Evolutionary conservation across 2,329 filamentous ascomycete genomes (phyloP), one percentile per base, ranked within the genome.

Genomic region (Dactylonectria estremocensis): DNA sequence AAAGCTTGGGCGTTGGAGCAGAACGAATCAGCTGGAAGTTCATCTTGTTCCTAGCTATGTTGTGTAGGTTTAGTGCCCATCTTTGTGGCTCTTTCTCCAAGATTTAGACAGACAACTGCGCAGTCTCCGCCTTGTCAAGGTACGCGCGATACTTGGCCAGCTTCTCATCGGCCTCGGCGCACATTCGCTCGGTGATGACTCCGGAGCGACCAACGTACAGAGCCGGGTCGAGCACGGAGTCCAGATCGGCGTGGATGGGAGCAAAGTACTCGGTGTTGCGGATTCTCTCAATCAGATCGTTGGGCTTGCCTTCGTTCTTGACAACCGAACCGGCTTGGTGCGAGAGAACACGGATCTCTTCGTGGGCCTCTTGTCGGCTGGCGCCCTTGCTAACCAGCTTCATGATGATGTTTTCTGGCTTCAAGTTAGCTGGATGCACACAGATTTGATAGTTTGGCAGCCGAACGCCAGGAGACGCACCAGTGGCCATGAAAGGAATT

Each of bases 271-370:
- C 71, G 0, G 64, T 73, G n/a, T 67, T 70, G 57, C 61, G 64
- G 48, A 74, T 68, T 5, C 72, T 33, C 48, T 63, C 65, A 3
- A 74, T 65, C 10, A 73, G 66, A n/a, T 73, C 71, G 20, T 74
- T 74, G 4, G 67, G 62, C 60, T 66, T 68, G 48, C 66, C 68
- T 50, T 70, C 66, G 16, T 61, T 62, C 45, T 74, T 74, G n/a
- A 70, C 71, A 3, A 69, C 56, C n/a, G 40, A 46, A 18, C 60
- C 58, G 0, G 70, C 72, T 31, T 74, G 63, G 54, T 72, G 67
- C 0, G 72, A 73, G 18, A 74, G 69, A 3, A 74, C 71, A 0
- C 68, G 72, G 20, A 74, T 72, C 61, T 74, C 54, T 50, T 74
- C 72, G 22, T 74, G 72, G 2, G 71, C 69, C 48, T 73, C 72